Conservation (phyloP, 805 yeast genomes). For the Wickerhamomyces ciferrii region DNA sequence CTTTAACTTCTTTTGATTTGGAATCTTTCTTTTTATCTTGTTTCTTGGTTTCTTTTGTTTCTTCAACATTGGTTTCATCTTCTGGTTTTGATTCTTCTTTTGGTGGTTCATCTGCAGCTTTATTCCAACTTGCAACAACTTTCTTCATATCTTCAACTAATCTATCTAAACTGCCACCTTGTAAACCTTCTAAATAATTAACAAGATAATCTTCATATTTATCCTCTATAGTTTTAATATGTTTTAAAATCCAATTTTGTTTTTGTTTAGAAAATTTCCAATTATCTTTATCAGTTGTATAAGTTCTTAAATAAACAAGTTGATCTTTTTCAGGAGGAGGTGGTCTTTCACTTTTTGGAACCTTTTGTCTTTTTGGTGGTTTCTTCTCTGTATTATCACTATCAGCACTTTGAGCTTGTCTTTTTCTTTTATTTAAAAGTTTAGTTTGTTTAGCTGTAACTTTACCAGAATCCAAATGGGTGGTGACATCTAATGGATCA, state of each 20-base stretch:
- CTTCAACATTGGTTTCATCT: background rate
- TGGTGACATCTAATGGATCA: conserved; percentile 39
- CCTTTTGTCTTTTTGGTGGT: conserved; percentile 63
- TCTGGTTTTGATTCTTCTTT: conserved; percentile 6
- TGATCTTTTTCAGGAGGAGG: conserved; percentile 81
- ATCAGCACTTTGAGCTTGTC: conserved; percentile 5
- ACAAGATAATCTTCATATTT: conserved; percentile 46
- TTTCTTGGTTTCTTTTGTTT: conserved; percentile 5
- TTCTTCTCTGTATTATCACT: conserved; percentile 31
- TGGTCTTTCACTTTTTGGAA: conserved; percentile 60
- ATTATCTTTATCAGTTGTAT: conserved; percentile 43
- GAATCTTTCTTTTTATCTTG: background rate
- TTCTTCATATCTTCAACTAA: conserved; percentile 42
- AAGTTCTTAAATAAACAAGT: conserved; percentile 57
- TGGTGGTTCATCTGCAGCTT: conserved; percentile 17
- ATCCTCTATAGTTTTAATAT: conserved; percentile 46
- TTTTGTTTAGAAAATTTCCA: conserved; percentile 89
- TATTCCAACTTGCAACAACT: conserved; percentile 54
- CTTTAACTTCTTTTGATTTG: background rate
- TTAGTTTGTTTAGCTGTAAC: conserved; percentile 39
- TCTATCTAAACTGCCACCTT: conserved; percentile 66
- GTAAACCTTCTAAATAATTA: conserved; percentile 52
- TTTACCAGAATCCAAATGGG: conserved; percentile 39
- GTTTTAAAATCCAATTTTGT: conserved; percentile 78
- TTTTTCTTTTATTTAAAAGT: conserved; percentile 26